Evolutionary conservation across 2,329 filamentous ascomycete species (phyloP).

Genomic region (Penicillium frequentans): DNA sequence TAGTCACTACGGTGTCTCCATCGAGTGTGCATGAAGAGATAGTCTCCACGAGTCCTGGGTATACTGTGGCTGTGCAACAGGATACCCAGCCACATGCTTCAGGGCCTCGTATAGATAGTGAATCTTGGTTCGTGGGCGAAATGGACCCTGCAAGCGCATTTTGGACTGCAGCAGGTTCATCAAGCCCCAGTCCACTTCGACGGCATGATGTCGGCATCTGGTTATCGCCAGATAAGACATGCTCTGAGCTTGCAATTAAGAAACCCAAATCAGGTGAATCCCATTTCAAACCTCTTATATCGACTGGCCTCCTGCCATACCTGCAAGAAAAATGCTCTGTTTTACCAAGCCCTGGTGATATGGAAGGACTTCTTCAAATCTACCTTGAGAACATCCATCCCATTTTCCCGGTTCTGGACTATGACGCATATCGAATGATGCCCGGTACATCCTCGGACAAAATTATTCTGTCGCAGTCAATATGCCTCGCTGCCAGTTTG

Average conservation of each 20-base stretch:
- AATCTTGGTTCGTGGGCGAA: conserved; percentile 4
- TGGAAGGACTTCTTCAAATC: not conserved
- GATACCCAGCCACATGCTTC: not conserved
- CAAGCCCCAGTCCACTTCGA: not conserved
- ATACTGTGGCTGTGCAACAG: not conserved
- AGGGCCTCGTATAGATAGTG: not conserved
- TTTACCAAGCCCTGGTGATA: not conserved
- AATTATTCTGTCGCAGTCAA: not conserved
- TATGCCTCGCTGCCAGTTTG: not conserved
- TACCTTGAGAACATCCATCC: not conserved
- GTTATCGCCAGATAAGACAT: not conserved
- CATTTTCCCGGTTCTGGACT: not conserved
- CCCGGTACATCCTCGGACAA: not conserved
- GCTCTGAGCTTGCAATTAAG: not conserved
- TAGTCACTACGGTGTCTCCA: not conserved
- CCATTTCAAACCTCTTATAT: not conserved
- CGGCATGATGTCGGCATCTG: conserved; percentile 1
- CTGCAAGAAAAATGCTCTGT: not conserved
- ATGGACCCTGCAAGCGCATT: conserved; percentile 5
- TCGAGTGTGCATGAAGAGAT: not conserved
- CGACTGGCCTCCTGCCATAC: not conserved
- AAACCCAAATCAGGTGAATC: not conserved
- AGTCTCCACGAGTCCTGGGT: not conserved
- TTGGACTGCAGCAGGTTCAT: not conserved
- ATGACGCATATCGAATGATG: not conserved